Conservation (phyloP, 2,329 filamentous ascomycete genomes). For the Aspergillus hortae region DNA sequence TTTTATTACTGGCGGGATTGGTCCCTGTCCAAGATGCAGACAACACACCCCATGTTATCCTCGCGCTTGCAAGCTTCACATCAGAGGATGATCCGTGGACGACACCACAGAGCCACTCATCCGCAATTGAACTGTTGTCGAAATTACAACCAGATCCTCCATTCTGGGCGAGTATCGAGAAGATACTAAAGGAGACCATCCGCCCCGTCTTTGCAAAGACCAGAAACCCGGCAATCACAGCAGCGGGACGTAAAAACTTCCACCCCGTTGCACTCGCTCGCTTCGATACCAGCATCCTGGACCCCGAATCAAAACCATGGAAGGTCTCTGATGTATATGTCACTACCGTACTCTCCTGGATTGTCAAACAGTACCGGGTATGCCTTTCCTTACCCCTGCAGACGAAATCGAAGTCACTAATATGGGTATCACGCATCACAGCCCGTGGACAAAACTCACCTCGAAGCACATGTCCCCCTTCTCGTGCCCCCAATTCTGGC, state of each 20-base stretch:
- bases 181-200: constrained; percentile 25
- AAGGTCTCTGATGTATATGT: constrained; percentile 34
- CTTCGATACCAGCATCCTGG: constrained; percentile 34
- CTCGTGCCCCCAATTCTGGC: constrained; percentile 42
- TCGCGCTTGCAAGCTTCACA: constrained; percentile 32
- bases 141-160: not conserved
- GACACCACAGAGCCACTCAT: constrained; percentile 19
- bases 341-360: constrained; percentile 34
- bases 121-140: constrained; percentile 17
- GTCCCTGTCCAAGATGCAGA: constrained; percentile 18
- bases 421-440: no score
- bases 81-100: constrained; percentile 34
- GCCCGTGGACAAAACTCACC: constrained; percentile 22
- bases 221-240: constrained; percentile 41
- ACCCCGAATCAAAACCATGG: constrained; percentile 39
- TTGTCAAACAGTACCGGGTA: constrained; percentile 36
- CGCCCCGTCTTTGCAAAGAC: constrained; percentile 41
- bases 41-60: constrained; percentile 23
- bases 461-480: constrained; percentile 45
- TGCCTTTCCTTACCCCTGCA: constrained; percentile 6
- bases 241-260: constrained; percentile 42
- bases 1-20: constrained; percentile 18
- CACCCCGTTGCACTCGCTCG: constrained; percentile 35
- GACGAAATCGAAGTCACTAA: not conserved
- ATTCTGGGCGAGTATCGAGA: constrained; percentile 18